Conservation (phyloP, 1,284 basidiomycete genomes). For the Ceratobasidium sp. region DNA sequence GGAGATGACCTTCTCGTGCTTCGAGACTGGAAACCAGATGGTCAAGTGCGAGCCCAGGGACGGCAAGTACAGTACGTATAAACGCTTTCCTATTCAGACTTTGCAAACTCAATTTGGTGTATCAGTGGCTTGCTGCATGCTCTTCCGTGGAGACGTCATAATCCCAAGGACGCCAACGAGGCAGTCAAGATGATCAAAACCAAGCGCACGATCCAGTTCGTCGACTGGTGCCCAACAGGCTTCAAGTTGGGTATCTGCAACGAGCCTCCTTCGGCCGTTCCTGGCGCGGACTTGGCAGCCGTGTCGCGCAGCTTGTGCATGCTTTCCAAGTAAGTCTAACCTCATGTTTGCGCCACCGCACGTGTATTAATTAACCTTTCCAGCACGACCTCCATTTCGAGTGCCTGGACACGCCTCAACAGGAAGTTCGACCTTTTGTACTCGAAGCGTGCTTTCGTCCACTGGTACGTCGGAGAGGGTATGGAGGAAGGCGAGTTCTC, state of each 20-base stretch:
- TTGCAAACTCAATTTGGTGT: neutral
- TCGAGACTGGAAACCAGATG: slow-evolving; percentile 98
- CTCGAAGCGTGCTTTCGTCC: slow-evolving; percentile 90
- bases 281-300: slow-evolving; percentile 95
- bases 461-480: slow-evolving; percentile 97
- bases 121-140: slow-evolving; percentile 82
- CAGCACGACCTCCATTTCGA: slow-evolving; percentile 92
- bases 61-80: slow-evolving; percentile 92
- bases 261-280: slow-evolving; percentile 89
- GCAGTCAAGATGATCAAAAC: slow-evolving; percentile 96
- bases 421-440: slow-evolving; percentile 99
- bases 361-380: slow-evolving; percentile 39
- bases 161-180: slow-evolving; percentile 93
- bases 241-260: slow-evolving; percentile 91
- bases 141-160: slow-evolving; percentile 97
- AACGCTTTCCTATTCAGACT: neutral
- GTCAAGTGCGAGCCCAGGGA: slow-evolving; percentile 94
- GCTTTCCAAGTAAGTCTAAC: slow-evolving; percentile 74
- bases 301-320: slow-evolving; percentile 95
- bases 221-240: slow-evolving; percentile 82
- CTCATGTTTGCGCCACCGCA: neutral
- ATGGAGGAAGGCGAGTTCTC: slow-evolving; percentile 99
- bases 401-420: slow-evolving; percentile 88
- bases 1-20: slow-evolving; percentile 99
- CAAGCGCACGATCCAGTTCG: slow-evolving; percentile 95